These are phyloP conservation scores for Candida xyloterini DNA, from an alignment of 805 yeast species.

Conservation along the genomic window DNA sequence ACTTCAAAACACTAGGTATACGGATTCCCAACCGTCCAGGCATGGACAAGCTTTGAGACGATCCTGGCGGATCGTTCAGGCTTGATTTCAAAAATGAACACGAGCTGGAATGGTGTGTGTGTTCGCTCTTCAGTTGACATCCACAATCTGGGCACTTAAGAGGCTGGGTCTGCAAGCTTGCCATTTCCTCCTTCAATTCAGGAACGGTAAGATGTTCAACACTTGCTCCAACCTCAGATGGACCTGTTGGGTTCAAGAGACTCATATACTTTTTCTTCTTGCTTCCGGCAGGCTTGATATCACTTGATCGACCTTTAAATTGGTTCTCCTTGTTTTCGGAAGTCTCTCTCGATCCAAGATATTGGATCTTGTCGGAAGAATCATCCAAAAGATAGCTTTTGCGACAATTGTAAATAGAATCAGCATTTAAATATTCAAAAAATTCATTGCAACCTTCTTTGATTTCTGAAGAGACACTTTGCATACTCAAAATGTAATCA, in stretches of 20 bases:
- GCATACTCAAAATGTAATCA: conserved; percentile 40
- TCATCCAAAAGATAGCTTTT: conserved; percentile 18
- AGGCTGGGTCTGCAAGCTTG: conserved; percentile 8
- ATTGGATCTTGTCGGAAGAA: conserved; percentile 19
- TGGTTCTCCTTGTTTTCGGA: conserved; percentile 22
- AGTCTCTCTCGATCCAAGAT: conserved; percentile 16
- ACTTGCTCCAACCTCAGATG: conserved; percentile 13
- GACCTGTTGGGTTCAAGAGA: conserved; percentile 14
- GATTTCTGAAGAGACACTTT: conserved; percentile 28
- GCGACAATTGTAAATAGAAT: conserved; percentile 20
- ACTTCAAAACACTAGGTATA: conserved; percentile 24
- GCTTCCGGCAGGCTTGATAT: conserved; percentile 12
- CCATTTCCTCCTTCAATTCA: conserved; percentile 10
- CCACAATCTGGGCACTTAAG: conserved; percentile 19
- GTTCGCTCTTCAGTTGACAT: conserved; percentile 16
- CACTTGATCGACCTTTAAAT: conserved; percentile 7
- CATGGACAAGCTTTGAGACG: conserved; percentile 25
- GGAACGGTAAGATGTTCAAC: conserved; percentile 7
- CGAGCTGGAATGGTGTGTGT: conserved; percentile 14
- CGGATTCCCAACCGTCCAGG: conserved; percentile 27
- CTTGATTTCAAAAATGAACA: conserved; percentile 15
- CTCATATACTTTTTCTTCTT: conserved; percentile 18
- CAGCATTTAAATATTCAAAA: conserved; percentile 26
- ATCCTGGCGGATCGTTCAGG: conserved; percentile 20
- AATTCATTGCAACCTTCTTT: conserved; percentile 31